These are phyloP conservation scores for Podosphaera xanthii DNA, from an alignment of 2,329 filamentous ascomycete genomes.

Conservation along the genomic window DNA sequence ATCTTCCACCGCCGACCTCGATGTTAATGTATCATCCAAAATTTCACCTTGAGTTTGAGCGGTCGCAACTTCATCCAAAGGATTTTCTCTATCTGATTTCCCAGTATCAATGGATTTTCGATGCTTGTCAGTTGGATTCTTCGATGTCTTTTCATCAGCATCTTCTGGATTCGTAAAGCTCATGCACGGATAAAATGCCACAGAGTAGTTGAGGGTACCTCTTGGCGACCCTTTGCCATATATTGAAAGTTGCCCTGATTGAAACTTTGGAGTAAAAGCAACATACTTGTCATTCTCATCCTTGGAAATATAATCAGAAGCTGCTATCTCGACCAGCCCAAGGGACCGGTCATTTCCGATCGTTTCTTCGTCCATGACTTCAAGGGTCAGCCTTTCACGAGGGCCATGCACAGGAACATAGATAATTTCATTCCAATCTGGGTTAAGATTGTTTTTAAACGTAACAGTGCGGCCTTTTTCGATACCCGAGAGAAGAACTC, in stretches of 20 bases:
- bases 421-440: slow-evolving; percentile 85
- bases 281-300: slow-evolving; percentile 62
- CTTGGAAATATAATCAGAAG: slow-evolving; percentile 57
- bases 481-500: slow-evolving; percentile 71
- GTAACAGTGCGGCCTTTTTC: slow-evolving; percentile 85
- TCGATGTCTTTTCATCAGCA: slow-evolving; percentile 30
- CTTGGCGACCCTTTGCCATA: slow-evolving; percentile 53
- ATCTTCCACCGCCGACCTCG: background rate
- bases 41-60: slow-evolving; percentile 17
- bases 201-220: slow-evolving; percentile 61
- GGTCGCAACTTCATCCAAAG: slow-evolving; percentile 17
- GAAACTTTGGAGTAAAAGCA: slow-evolving; percentile 52
- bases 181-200: slow-evolving; percentile 73
- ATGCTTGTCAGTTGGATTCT: slow-evolving; percentile 9
- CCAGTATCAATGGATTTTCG: slow-evolving; percentile 10
- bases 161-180: slow-evolving; percentile 74
- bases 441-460: slow-evolving; percentile 85
- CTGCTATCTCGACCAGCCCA: slow-evolving; percentile 55
- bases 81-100: slow-evolving; percentile 5
- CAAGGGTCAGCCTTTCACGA: slow-evolving; percentile 64
- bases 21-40: slow-evolving; percentile 5
- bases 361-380: slow-evolving; percentile 93
- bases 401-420: slow-evolving; percentile 76
- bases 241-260: slow-evolving; percentile 46
- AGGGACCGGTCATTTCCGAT: slow-evolving; percentile 77